Evolutionary conservation across 352 stramenopile genomes (phyloP), one percentile per base, ranked within the genome.

Genomic region (Phytophthora brassicae): DNA sequence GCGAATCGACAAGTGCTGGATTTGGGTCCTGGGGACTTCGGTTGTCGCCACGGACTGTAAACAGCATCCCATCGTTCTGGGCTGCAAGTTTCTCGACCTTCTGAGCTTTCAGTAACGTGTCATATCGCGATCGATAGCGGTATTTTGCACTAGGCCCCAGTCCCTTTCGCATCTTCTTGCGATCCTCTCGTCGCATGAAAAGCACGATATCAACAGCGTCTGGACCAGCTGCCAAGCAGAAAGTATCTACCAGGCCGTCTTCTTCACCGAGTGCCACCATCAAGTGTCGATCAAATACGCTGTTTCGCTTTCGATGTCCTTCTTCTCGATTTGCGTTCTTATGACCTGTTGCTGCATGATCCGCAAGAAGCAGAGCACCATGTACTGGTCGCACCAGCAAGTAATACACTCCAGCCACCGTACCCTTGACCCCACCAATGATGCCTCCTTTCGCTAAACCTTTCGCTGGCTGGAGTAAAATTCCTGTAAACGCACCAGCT

Each of bases 261-360:
- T 73, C 60, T 44, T 49, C 39, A 17, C 65, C 65, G 23, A 70
- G 46, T 16, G 65, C 65, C 17, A 36, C 55, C 65, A 73, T 73
- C 31, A 73, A 19, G 14, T 65, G 60, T 20, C 52, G 49, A 13
- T 74, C 66, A 39, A 70, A 67, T 9, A 74, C 60, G 28, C 60
- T 74, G 39, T 62, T 67, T 17, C 55, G 5, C 42, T 72, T 71
- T 1, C 58, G 64, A 9, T 71, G 70, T 5, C 79, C 67, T 50
- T 70, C 55, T 22, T 54, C 59, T 16, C 79, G 79, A 12, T 66
- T 68, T 5, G 73, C 51, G 39, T 87, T 87, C 36, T 61, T 60
- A 8, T 49, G 56, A 0, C 77, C 75, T 20, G 75, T 69, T 13
- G 62, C 75, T 4, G 79, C 65, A 24, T 77, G 67, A 31, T 84